Evolutionary conservation across 768 basidiomycete species (phyloP).

Genomic region (Cantharellus cinnabarinus): DNA sequence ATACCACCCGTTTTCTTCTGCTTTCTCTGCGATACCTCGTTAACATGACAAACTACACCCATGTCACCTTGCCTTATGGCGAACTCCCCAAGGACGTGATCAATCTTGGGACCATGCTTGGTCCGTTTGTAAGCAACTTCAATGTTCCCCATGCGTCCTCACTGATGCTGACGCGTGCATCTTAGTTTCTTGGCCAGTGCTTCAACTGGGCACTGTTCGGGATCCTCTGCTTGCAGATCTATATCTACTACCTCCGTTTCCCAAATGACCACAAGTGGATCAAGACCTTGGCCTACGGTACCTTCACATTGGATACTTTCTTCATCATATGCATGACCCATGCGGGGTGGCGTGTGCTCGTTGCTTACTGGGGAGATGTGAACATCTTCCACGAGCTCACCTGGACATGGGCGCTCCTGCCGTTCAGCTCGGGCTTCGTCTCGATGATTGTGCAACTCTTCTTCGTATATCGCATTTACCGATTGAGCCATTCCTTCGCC

Average conservation of each 20-base stretch:
- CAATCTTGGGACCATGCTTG: not conserved
- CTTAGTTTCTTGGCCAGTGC: conserved; percentile 5
- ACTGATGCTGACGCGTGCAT: not conserved
- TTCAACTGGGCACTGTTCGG: conserved; percentile 8
- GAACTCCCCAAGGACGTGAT: not conserved
- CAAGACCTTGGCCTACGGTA: conserved; percentile 4
- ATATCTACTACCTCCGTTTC: conserved; percentile 7
- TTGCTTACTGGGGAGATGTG: conserved; percentile 4
- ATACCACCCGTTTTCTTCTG: no score
- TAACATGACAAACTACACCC: not conserved
- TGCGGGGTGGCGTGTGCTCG: conserved; percentile 5
- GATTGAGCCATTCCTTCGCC: not conserved
- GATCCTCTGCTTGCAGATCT: conserved; percentile 6
- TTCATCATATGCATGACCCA: conserved; percentile 4
- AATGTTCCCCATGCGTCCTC: not conserved
- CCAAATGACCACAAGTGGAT: conserved; percentile 2
- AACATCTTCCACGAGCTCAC: conserved; percentile 2
- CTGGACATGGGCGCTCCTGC: conserved; percentile 7
- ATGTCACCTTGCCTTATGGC: not conserved
- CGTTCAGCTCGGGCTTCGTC: conserved; percentile 5
- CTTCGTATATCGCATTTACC: conserved; percentile 8
- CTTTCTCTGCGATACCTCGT: no score
- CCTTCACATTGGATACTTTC: conserved; percentile 5
- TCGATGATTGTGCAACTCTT: conserved; percentile 7
- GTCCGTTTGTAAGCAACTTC: not conserved